Conservation (phyloP, 768 basidiomycete species). For the Mrakia blollopis region DNA sequence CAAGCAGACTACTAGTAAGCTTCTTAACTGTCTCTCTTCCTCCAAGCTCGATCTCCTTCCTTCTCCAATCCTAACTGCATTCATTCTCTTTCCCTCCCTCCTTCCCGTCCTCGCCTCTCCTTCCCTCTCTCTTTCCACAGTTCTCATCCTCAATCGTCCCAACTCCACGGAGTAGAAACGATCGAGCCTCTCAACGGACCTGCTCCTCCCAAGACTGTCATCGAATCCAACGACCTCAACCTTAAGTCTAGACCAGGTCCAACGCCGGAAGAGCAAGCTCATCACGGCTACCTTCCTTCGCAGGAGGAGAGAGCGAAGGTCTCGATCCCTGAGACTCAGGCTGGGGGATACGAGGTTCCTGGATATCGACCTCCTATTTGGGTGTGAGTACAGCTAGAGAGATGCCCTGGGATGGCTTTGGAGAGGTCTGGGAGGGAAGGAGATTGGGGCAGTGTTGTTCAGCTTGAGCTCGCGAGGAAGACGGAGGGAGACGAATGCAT, state of each 20-base stretch:
- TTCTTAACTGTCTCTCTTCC: neutral
- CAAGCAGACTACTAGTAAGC: conserved; percentile 29
- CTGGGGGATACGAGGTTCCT: conserved; percentile 20
- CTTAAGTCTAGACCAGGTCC: conserved; percentile 6
- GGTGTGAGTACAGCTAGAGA: conserved; percentile 2
- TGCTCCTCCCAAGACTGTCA: neutral
- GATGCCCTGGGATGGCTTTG: neutral
- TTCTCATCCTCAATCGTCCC: conserved; percentile 19
- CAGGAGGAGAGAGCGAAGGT: conserved; percentile 12
- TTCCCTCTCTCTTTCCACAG: neutral
- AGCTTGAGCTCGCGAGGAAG: neutral
- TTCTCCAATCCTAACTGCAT: neutral
- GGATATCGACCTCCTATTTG: conserved; percentile 28
- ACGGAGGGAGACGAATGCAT: neutral
- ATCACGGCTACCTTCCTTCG: neutral
- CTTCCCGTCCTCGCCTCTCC: neutral
- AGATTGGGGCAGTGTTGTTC: neutral
- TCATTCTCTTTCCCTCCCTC: neutral
- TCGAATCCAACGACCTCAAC: neutral
- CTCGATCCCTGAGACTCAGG: conserved; percentile 6
- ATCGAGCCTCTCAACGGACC: conserved; percentile 27
- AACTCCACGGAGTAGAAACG: conserved; percentile 30
- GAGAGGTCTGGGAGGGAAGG: neutral
- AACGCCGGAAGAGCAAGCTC: neutral
- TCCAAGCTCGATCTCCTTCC: too few relatives aligned